Base-by-base conservation (phyloP, 208 protist species). In the Crithidia thermophila region DNA sequence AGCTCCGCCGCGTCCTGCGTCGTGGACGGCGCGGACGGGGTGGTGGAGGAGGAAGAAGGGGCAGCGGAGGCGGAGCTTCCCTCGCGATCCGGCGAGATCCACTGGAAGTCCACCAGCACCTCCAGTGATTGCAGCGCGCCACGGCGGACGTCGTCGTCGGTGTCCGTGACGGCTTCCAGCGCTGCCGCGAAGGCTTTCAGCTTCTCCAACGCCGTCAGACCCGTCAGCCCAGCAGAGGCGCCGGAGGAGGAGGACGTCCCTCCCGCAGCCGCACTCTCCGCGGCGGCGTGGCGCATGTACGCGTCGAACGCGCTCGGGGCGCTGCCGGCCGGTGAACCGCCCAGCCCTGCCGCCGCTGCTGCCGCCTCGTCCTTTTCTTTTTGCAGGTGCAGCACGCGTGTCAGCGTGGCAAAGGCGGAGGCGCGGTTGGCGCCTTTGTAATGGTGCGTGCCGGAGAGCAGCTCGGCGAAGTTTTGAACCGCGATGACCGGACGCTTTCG, bases 101-200 rank as follows among this genome's bases (percentile, higher is more conserved):
- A 81, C 30, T 63, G 43, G 34, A 63, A 52, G 62, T 69, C 53
- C 11, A 88, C 52, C 34, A 89, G 60, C 13, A 72, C 50, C n/a
- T 58, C 42, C 25, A 93, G 58, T 16, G 49, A 59, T 47, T 60
- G 50, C 47, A 93, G 72, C 7, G 87, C 87, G 4, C 63, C 77
- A 8, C 55, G 59, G 27, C 87, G 84, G 20, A 90, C 87, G 28
- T 85, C 79, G 33, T 83, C 82, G 23, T 90, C 84, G 16, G 87
- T 93, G 74, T 93, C 87, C 1, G 82, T 83, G 69, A 93, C 64
- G 7, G 84, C 84, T 49, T 93, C 82, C 33, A 93, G 58, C 5
- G 87, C 84, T 27, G 75, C 76, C 9, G 82, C 51, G 63, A 84
- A 93, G 37, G 69, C 71, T 47, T 72, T 84, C 20, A 90, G 70